Conservation (phyloP, 148 eudicot genomes). For the Suaeda aralocaspica region DNA sequence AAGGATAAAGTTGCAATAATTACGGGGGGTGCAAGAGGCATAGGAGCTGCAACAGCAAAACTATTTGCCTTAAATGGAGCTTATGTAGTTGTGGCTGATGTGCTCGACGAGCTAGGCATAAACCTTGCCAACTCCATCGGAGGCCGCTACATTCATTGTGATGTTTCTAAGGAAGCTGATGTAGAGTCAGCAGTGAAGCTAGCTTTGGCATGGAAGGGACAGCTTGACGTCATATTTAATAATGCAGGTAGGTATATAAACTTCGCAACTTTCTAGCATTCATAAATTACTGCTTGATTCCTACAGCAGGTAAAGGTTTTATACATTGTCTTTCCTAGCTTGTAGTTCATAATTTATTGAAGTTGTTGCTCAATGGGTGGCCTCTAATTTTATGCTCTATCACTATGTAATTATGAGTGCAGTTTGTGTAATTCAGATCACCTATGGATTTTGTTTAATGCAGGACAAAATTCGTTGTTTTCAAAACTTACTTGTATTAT, state of each 20-base stretch:
- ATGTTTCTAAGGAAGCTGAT: conserved; percentile 66
- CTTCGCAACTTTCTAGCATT: background rate
- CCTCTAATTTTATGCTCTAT: background rate
- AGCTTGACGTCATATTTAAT: conserved; percentile 69
- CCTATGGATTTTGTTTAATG: too few species aligned
- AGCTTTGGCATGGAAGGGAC: conserved; percentile 70
- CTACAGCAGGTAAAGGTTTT: background rate
- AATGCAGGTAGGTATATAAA: conserved; percentile 48
- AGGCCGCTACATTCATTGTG: conserved; percentile 70
- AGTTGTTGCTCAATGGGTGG: background rate
- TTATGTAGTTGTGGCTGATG: conserved; percentile 62
- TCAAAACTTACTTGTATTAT: too few species aligned
- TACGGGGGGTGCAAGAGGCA: conserved; percentile 93
- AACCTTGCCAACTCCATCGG: conserved; percentile 56
- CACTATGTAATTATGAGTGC: too few species aligned
- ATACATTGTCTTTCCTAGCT: background rate
- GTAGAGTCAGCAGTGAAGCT: conserved; percentile 53
- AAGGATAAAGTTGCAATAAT: conserved; percentile 70
- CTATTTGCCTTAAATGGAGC: conserved; percentile 69
- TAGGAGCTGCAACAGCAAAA: conserved; percentile 70
- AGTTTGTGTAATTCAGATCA: too few species aligned
- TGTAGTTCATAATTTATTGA: background rate
- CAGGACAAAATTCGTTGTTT: too few species aligned
- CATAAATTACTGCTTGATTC: background rate
- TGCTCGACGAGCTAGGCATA: conserved; percentile 57